Percentiles rank a stretch among this genome's conserved stretches.
Evolutionary conservation across 202 grass and related monocot genomes (phyloP).

Genomic region (Setaria viridis): DNA sequence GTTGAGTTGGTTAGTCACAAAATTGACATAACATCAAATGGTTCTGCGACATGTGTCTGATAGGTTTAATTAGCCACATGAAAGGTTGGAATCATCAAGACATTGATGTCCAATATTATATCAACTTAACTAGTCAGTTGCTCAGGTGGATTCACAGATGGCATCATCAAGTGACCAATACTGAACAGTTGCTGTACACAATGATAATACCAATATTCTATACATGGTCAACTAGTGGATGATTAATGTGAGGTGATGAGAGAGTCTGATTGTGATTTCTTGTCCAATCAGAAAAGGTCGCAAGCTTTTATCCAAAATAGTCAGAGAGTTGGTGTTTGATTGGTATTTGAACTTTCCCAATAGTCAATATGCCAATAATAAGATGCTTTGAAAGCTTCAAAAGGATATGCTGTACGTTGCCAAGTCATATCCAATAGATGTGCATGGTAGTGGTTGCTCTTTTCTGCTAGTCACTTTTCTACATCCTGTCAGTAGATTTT

Average conservation of each 20-base stretch:
- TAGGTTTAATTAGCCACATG: background rate
- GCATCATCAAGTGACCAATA: background rate
- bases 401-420: slow-evolving; percentile 25
- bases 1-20: no score
- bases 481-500: slow-evolving; percentile 17
- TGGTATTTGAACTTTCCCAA: slow-evolving; percentile 27
- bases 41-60: background rate
- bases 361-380: slow-evolving; percentile 48
- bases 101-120: background rate
- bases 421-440: slow-evolving; percentile 40
- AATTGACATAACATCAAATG: background rate
- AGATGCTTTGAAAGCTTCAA: slow-evolving; percentile 43
- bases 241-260: slow-evolving; percentile 25
- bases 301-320: background rate
- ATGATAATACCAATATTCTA: background rate
- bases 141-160: slow-evolving; percentile 1
- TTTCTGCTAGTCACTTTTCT: background rate
- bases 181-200: background rate
- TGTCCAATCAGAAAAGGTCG: slow-evolving; percentile 11
- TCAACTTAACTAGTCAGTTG: background rate
- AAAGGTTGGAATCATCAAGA: background rate
- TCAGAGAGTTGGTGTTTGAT: slow-evolving; percentile 40
- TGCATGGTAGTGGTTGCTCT: background rate
- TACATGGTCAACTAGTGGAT: slow-evolving; percentile 17
- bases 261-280: slow-evolving; percentile 18